Evolutionary conservation across 257 asterid genomes (phyloP), one percentile per base, ranked within the genome.

Genomic region (Primulina huaijiensis): DNA sequence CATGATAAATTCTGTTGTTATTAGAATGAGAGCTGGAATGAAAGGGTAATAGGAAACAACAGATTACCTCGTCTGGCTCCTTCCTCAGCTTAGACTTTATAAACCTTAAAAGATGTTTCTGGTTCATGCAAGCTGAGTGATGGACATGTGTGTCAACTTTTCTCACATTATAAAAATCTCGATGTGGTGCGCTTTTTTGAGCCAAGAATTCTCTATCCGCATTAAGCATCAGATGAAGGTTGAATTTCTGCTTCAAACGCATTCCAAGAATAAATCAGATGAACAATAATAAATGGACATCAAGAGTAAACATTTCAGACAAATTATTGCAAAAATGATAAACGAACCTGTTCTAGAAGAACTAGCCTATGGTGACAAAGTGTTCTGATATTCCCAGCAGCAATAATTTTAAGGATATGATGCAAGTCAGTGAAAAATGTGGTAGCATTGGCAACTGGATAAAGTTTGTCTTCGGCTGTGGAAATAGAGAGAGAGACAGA

Each of bases 121-220:
- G 99, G 83, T 93, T 93, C 99, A 93, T 93, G 85, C 99, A 93
- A 60, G 99, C 99, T 21, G 99, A 93, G 83, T 93, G 99, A 80
- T 93, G 99, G 74, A 93, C 96, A 75, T 93, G 99, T 23, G 99
- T 93, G 79, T 93, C 99, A 12, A 93, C 99, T 79, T 93, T 93
- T 79, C 99, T 85, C 74, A 93, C 97, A 70, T 93, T 93, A 81
- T 93, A 93, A 74, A 93, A 93, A 85, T 93, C 99, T 68, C 99
- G 89, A 83, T 90, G 97, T 33, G 99, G 99, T 29, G 99, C 99
- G 82, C 97, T 90, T 80, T 93, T 93, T 77, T 93, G 99, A 69
- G 99, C 99, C 72, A 93, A 89, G 82, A 93, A 93, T 70, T 93
- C 99, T 75, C 92, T 84, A 80, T 93, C 99, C 81, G 99, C 97